Base-by-base conservation (phyloP, 2,329 filamentous ascomycete species). In the Pseudogymnoascus sp. region DNA sequence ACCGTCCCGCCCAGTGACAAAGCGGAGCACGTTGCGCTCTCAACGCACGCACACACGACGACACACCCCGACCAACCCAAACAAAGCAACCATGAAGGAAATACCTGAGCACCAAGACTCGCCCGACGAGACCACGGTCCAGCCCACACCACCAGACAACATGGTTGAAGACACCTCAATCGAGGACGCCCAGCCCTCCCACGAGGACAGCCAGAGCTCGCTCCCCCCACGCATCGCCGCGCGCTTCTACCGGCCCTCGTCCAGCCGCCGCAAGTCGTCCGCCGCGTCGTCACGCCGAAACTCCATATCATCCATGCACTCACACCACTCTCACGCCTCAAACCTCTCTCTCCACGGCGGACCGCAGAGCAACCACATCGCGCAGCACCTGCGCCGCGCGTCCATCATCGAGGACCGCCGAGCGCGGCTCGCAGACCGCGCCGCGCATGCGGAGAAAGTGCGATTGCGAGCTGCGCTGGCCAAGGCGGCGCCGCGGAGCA, bases 371-470 rank as follows among this genome's bases (percentile, higher is more conserved):
- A 90, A 89, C 73, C 83, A 90, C 74, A 80, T 92, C 63, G 89
- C 89, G 63, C 89, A 92, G 73, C 89, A 92, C 72, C 80, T 92
- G 63, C 89, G 90, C 46, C 86, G 90, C 62, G 87, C 89, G 59
- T 91, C 89, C 14, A 93, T 93, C 64, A 83, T 93, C 66, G 90
- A 93, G 74, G 88, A 89, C 68, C 87, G 90, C 66, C 91, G 90
- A 73, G 89, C 90, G 12, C 84, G 90, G 18, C 81, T 95, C 16
- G 90, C 90, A 62, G 90, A 93, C 74, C 82, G 90, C 63, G 90
- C 90, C 28, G 89, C 89, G 6, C 90, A 95, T 74, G 90, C 89
- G 21, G 90, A 95, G 75, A 91, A 93, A 73, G 90, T 95, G 14
- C 87, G 90, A 61, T 76, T 91, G 65, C 83, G 89, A 37, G 90